Evolutionary conservation across 345 rosid species (phyloP).

Genomic region (Lumnitzera racemosa): DNA sequence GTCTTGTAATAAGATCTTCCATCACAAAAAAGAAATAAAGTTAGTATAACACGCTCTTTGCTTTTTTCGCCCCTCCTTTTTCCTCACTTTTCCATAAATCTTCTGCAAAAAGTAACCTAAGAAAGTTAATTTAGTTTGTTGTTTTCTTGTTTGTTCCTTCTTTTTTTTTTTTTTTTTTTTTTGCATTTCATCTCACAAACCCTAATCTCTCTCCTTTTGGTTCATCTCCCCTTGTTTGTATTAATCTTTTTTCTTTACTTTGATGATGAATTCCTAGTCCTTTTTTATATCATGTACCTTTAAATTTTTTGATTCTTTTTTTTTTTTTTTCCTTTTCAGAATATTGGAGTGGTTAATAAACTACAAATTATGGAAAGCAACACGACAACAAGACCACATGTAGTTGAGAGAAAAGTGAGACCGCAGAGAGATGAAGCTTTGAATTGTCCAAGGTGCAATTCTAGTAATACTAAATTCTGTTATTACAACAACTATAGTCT

Average conservation of each 20-base stretch:
- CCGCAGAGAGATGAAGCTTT: conserved; percentile 33
- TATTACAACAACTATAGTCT: conserved; percentile 57
- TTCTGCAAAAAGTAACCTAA: conserved; percentile 10
- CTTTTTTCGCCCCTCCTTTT: conserved; percentile 7
- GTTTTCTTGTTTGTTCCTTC: conserved; percentile 12
- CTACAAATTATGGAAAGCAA: conserved; percentile 28
- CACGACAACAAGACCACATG: too few relatives aligned
- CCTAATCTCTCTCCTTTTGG: conserved; percentile 7
- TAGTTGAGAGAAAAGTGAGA: conserved; percentile 24
- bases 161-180: too few relatives aligned
- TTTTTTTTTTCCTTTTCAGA: background rate
- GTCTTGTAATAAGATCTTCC: conserved; percentile 13
- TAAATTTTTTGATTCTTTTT: background rate
- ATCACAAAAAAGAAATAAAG: too few relatives aligned
- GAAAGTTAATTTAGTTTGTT: conserved; percentile 16
- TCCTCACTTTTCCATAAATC: background rate
- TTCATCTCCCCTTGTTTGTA: conserved; percentile 17
- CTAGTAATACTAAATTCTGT: conserved; percentile 46
- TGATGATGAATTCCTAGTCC: conserved; percentile 20
- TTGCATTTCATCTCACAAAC: conserved; percentile 10
- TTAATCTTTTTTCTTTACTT: conserved; percentile 5
- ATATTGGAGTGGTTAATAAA: conserved; percentile 27
- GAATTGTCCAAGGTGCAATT: conserved; percentile 54
- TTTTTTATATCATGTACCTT: conserved; percentile 3
- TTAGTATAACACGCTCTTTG: too few relatives aligned